Base-by-base conservation (phyloP, 2,329 filamentous ascomycete species). In the Talaromyces atroroseus region DNA sequence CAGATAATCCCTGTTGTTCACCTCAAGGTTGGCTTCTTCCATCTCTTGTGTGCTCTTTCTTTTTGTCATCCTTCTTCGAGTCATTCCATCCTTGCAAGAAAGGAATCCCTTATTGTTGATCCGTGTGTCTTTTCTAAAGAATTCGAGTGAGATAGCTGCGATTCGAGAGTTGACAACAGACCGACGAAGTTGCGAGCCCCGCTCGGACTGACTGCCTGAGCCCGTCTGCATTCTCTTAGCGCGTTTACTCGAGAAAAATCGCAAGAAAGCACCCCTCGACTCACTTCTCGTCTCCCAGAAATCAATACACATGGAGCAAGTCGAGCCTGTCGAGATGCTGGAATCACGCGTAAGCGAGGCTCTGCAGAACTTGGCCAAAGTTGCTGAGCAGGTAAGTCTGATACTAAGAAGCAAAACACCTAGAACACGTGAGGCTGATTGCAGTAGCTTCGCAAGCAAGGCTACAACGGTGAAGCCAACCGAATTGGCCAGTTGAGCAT, bases 401-500 rank as follows among this genome's bases (percentile, higher is more conserved):
- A 29, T 32, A 36, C 18, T 8, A 44, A 21, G n/a, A 29, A 29
- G 6, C 4, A 29, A 11, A 29, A 29, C 11, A 26, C 24, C n/a
- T 4, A 45, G 6, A 16, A 46, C 3, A 40, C n/a, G 20, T 14
- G 11, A 44, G n/a, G 29, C 44, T 57, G 44, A 57, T 44, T 36
- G 16, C 34, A 42, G 11, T 34, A 57, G 55, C 44, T 57, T 24
- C 55, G 45, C 14, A 24, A 34, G 2, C 36, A 49, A 18, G 55
- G 55, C 6, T 49, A 40, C 36, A 40, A 42, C 14, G 18, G 16
- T 26, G 49, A 48, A 49, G 65, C 65, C 48, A 67, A 68, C 63
- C 57, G 60, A 40, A 64, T 67, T 21, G 64, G 65, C 20, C 62
- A 62, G 36, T 57, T 65, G 44, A 59, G 60, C 38, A 55, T 64